These are phyloP conservation scores for Orbilia ellipsospora DNA, from an alignment of 2,329 filamentous ascomycete genomes.

Conservation along the genomic window DNA sequence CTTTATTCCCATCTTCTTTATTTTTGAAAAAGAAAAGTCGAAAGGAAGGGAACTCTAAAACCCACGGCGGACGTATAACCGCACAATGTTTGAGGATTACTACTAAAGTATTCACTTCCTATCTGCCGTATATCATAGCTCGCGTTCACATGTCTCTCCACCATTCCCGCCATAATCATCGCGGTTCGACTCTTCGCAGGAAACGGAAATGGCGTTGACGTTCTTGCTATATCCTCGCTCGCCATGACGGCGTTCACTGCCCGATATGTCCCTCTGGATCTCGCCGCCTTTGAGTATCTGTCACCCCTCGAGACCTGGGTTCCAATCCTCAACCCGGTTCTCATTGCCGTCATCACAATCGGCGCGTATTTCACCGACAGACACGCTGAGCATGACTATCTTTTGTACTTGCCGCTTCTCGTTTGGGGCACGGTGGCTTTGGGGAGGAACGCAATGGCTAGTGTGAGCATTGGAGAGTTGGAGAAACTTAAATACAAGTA, in stretches of 20 bases:
- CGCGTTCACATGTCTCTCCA: constrained; percentile 48
- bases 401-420: constrained; percentile 38
- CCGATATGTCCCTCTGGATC: constrained; percentile 29
- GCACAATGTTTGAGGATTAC: too few species aligned
- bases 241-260: constrained; percentile 49
- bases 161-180: constrained; percentile 22
- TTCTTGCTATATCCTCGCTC: constrained; percentile 47
- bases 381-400: constrained; percentile 36
- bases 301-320: constrained; percentile 43
- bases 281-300: constrained; percentile 32
- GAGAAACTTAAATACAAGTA: constrained; percentile 55
- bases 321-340: constrained; percentile 44
- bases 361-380: constrained; percentile 32
- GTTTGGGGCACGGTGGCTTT: constrained; percentile 31
- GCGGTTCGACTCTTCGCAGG: constrained; percentile 25
- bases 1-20: too few species aligned
- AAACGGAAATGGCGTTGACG: constrained; percentile 34
- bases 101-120: neutral
- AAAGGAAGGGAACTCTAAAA: too few species aligned
- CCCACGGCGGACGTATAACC: too few species aligned
- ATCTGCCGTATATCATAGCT: constrained; percentile 20
- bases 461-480: constrained; percentile 35
- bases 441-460: constrained; percentile 43
- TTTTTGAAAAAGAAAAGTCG: too few species aligned
- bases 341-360: constrained; percentile 42